Conservation (phyloP, 805 yeast species). For the Zygotorulaspora sp. region DNA sequence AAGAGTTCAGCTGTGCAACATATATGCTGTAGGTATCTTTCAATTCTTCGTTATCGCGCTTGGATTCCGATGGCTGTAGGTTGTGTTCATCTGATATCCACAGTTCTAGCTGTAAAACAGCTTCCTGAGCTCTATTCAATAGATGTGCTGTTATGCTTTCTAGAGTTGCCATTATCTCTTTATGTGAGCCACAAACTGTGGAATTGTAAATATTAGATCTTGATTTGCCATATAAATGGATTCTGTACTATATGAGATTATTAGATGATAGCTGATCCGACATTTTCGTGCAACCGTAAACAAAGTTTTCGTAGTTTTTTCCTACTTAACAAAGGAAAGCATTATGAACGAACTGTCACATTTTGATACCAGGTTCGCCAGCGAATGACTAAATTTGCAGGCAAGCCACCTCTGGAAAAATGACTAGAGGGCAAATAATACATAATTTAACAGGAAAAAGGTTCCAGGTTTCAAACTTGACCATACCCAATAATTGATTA, state of each 20-base stretch:
- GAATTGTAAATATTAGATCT: neutral
- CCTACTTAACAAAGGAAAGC: too few relatives aligned
- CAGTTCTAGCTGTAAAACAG: constrained; percentile 28
- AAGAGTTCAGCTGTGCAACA: constrained; percentile 28
- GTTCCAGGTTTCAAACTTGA: too few relatives aligned
- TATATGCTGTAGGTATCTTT: constrained; percentile 20
- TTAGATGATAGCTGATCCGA: neutral
- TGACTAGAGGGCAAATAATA: too few relatives aligned
- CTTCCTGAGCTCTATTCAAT: constrained; percentile 30
- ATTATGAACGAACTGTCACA: too few relatives aligned
- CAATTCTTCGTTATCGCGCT: constrained; percentile 8
- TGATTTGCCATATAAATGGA: neutral
- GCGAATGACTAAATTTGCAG: too few relatives aligned
- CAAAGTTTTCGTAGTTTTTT: neutral
- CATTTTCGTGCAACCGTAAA: neutral
- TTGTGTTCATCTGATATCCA: constrained; percentile 28
- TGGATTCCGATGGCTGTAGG: constrained; percentile 9
- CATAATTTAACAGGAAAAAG: too few relatives aligned
- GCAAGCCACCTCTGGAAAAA: too few relatives aligned
- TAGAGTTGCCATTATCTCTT: constrained; percentile 12
- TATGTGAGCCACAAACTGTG: too few relatives aligned
- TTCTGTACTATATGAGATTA: neutral
- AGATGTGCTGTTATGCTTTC: constrained; percentile 27
- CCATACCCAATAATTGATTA: too few relatives aligned
- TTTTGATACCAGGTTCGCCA: too few relatives aligned